Base-by-base conservation (phyloP, 495 filamentous ascomycete genomes). In the Glonium stellatum region DNA sequence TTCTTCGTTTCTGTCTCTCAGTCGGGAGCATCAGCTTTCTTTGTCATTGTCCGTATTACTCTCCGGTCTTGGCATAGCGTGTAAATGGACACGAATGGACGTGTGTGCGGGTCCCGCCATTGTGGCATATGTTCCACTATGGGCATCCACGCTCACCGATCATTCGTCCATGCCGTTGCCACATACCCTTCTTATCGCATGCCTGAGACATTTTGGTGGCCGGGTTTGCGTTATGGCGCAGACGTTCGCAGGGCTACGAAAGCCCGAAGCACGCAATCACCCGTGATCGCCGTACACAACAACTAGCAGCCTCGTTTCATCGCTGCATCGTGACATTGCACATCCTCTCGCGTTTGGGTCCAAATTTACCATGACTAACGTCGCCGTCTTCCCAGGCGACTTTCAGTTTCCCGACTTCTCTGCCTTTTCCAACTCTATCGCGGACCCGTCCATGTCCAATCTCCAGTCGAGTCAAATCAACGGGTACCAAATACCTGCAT, bases 381-480 rank as follows among this genome's bases (percentile, higher is more conserved):
- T 63, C 57, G 59, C 54, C 48, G 19, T 52, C 22, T 64, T 62
- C 41, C 34, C 53, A 72, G 70, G 54, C 63, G 68, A 72, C 52
- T 72, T 69, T 44, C 58, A 62, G 46, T 71, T 71, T 42, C 51
- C 62, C 54, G 70, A 71, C 39, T 71, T 68, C 56, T 22, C 63
- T 19, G 53, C 23, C 52, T 64, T 63, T 53, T 57, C 39, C 34
- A 54, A 55, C 54, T 57, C 57, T 52, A 55, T 60, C 60, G 49
- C 61, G 44, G 53, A 61, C 23, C 54, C 46, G 19, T 60, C 68
- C 68, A 55, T 68, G 18, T 79, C 67, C 75, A 78, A 62, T 75
- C 78, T 65, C 75, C 82, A 63, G 73, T 78, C 69, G 73, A 74
- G 60, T 65, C 69, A 67, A 69, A 69, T 48, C 67, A 73, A 60